These are phyloP conservation scores for Lepraria neglecta DNA, from an alignment of 495 filamentous ascomycete genomes.

Conservation along the genomic window DNA sequence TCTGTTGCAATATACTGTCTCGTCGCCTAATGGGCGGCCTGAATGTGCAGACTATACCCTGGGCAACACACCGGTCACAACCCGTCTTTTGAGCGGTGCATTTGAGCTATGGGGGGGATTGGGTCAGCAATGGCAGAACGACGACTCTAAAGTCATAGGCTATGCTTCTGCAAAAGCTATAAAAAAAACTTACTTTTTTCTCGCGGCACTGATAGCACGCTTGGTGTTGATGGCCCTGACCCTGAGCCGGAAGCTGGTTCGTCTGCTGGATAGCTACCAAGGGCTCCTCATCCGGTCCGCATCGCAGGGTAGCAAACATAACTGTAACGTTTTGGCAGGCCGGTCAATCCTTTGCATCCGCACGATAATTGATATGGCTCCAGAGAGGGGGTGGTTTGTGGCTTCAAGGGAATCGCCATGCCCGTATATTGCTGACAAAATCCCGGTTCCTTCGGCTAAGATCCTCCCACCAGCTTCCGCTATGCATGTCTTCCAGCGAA, in stretches of 20 bases:
- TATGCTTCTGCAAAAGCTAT: constrained; percentile 1
- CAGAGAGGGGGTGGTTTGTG: not conserved
- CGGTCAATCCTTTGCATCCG: not conserved
- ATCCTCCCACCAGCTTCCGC: not conserved
- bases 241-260: constrained; percentile 6
- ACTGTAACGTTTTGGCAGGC: not conserved
- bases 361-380: constrained; percentile 1
- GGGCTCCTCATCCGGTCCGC: constrained; percentile 5
- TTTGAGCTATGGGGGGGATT: constrained; percentile 1
- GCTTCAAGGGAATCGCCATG: not conserved
- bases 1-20: not conserved
- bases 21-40: constrained; percentile 4
- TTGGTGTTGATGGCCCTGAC: constrained; percentile 6
- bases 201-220: constrained; percentile 1
- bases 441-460: not conserved
- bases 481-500: not conserved
- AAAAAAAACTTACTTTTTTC: not conserved
- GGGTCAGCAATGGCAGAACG: constrained; percentile 4
- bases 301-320: constrained; percentile 4
- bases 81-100: constrained; percentile 8
- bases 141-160: not conserved
- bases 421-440: not conserved
- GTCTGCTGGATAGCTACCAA: not conserved
- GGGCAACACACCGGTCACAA: constrained; percentile 5
- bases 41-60: constrained; percentile 3